Conservation (phyloP, 1,139 yeast species). For the Hansenula sp. region DNA sequence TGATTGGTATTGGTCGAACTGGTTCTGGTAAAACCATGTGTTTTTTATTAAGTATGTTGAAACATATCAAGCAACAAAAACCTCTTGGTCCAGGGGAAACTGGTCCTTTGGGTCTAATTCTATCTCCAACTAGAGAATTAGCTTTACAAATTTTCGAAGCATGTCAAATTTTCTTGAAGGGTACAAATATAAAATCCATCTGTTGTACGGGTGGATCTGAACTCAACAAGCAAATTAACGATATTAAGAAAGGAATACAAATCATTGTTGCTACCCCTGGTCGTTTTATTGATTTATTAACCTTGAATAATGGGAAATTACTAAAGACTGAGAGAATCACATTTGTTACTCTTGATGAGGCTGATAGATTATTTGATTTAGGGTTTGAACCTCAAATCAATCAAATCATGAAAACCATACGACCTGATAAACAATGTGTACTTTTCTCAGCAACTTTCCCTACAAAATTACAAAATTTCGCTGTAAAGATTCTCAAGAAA, state of each 20-base stretch:
- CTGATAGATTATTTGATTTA: conserved; percentile 94
- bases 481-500: conserved; percentile 51
- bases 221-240: conserved; percentile 77
- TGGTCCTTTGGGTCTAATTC: conserved; percentile 76
- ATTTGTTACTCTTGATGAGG: conserved; percentile 88
- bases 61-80: conserved; percentile 75
- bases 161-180: conserved; percentile 50
- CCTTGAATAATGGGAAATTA: conserved; percentile 80
- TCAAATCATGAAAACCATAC: conserved; percentile 68
- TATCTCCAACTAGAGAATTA: conserved; percentile 92
- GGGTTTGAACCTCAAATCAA: conserved; percentile 97
- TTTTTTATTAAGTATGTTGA: conserved; percentile 74
- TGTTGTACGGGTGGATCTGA: conserved; percentile 97
- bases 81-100: conserved; percentile 44
- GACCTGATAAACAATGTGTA: conserved; percentile 92
- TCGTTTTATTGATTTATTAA: conserved; percentile 80
- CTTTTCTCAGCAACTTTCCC: conserved; percentile 95
- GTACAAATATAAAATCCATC: conserved; percentile 45
- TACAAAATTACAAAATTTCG: conserved; percentile 68
- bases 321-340: conserved; percentile 67
- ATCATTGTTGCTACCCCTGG: conserved; percentile 95
- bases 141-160: conserved; percentile 82
- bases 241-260: conserved; percentile 73
- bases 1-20: conserved; percentile 92
- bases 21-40: conserved; percentile 96